Percentiles rank a stretch among this genome's conserved stretches.
phyloP scores from a whole-genome alignment of 495 filamentous ascomycete genomes.

The Cladorrhinum samala region DNA sequence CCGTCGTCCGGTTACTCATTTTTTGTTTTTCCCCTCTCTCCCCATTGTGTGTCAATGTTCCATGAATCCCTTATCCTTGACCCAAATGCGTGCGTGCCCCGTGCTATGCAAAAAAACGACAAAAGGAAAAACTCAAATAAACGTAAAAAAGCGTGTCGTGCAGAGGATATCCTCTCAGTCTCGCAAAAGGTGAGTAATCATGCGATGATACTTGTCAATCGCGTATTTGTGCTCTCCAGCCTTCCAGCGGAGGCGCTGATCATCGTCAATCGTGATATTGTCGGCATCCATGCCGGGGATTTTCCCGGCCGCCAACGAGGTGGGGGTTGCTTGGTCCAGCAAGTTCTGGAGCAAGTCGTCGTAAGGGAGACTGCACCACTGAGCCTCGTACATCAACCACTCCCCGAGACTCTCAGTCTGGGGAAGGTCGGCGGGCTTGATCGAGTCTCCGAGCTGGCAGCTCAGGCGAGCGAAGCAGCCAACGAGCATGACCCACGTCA shows the following conservation, averaged over 20 bases:
- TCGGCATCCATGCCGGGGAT: conserved; percentile 10
- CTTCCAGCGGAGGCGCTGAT: conserved; percentile 16
- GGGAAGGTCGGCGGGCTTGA: conserved; percentile 11
- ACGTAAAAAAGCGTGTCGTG: too few species aligned
- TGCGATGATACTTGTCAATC: conserved; percentile 16
- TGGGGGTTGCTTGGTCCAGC: conserved; percentile 14
- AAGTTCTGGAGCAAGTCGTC: conserved; percentile 11
- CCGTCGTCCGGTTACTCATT: background rate
- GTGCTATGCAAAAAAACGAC: too few species aligned
- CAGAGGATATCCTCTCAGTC: too few species aligned
- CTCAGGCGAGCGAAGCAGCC: conserved; percentile 23
- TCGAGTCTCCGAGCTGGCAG: conserved; percentile 9
- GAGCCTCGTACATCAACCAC: conserved; percentile 32
- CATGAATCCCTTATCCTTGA: too few species aligned
- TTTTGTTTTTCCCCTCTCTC: background rate
- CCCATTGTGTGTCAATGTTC: too few species aligned
- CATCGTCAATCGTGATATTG: conserved; percentile 19
- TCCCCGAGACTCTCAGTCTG: conserved; percentile 24
- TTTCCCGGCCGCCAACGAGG: background rate
- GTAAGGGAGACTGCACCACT: conserved; percentile 8
- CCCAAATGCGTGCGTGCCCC: too few species aligned
- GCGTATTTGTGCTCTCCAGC: conserved; percentile 12
- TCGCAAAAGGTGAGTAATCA: conserved; percentile 8
- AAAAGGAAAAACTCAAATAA: too few species aligned
- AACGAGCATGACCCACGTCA: conserved; percentile 24